A percentile compares a stretch with the other conserved stretches of the same genome.
Evolutionary conservation across 345 rosid genomes (phyloP).

Genomic region (Balakata baccata): DNA sequence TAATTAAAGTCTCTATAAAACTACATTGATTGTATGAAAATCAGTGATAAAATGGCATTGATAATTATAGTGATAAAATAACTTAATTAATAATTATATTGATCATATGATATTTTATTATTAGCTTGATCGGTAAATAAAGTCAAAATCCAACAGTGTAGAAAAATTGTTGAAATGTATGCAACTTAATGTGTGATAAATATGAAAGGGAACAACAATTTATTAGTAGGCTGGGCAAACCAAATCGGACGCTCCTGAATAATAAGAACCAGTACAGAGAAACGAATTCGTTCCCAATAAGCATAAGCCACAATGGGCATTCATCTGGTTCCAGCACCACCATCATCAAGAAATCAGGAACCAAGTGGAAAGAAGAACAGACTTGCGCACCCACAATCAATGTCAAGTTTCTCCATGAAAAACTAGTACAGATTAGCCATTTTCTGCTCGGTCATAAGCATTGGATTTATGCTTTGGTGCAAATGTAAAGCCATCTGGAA

Average conservation of each 20-base stretch:
- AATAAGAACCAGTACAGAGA: background rate
- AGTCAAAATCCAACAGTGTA: no score
- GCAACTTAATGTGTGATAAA: background rate
- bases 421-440: slow-evolving; percentile 48
- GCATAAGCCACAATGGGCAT: background rate
- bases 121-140: no score
- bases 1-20: no score
- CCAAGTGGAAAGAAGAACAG: background rate
- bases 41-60: no score
- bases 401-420: background rate
- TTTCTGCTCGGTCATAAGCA: slow-evolving; percentile 83
- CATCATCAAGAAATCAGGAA: background rate
- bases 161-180: background rate
- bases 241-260: background rate
- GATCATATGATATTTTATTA: no score
- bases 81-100: no score
- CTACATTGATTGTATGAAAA: no score
- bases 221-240: background rate
- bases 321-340: background rate
- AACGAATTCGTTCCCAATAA: background rate
- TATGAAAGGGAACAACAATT: background rate
- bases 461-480: slow-evolving; percentile 92
- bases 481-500: slow-evolving; percentile 87
- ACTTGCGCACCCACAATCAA: background rate
- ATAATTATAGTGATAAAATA: no score